phyloP scores from a whole-genome alignment of 2,329 filamentous ascomycete species.

The Ilyonectria robusta region DNA sequence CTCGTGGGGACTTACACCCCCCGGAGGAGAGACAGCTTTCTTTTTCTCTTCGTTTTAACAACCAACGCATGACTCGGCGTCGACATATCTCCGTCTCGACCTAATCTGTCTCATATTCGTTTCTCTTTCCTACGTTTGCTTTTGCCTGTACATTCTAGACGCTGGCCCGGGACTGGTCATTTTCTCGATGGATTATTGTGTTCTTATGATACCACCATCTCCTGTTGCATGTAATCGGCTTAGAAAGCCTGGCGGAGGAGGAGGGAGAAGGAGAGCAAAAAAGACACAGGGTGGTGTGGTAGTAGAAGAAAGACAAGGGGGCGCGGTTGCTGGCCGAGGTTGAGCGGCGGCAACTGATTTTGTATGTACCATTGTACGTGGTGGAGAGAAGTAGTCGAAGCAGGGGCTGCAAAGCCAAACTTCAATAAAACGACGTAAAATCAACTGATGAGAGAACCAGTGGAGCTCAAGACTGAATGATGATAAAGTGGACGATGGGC shows the following conservation, averaged over 20 bases:
- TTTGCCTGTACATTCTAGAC: constrained; percentile 55
- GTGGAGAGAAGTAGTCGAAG: constrained; percentile 34
- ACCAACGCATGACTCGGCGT: constrained; percentile 48
- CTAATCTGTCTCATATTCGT: constrained; percentile 51
- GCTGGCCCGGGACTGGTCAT: constrained; percentile 49
- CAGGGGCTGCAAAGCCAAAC: constrained; percentile 38
- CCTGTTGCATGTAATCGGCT: constrained; percentile 51
- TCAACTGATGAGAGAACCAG: constrained; percentile 9
- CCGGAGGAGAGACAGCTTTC: constrained; percentile 4
- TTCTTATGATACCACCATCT: constrained; percentile 52
- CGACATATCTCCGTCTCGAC: constrained; percentile 49
- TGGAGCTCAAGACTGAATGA: not conserved
- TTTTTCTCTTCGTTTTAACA: constrained; percentile 37
- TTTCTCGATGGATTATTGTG: constrained; percentile 43
- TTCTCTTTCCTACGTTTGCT: constrained; percentile 40
- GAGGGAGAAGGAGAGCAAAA: constrained; percentile 26
- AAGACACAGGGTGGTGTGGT: constrained; percentile 32
- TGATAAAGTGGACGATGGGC: not conserved
- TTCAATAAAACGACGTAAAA: constrained; percentile 42
- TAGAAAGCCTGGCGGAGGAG: constrained; percentile 37
- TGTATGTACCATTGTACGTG: constrained; percentile 32
- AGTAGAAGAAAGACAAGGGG: constrained; percentile 29
- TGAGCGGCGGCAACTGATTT: constrained; percentile 40
- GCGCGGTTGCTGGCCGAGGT: constrained; percentile 39
- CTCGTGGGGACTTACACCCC: not conserved